These are phyloP conservation scores for Xylariaceae sp. DNA, from an alignment of 2,329 filamentous ascomycete species.

Conservation along the genomic window DNA sequence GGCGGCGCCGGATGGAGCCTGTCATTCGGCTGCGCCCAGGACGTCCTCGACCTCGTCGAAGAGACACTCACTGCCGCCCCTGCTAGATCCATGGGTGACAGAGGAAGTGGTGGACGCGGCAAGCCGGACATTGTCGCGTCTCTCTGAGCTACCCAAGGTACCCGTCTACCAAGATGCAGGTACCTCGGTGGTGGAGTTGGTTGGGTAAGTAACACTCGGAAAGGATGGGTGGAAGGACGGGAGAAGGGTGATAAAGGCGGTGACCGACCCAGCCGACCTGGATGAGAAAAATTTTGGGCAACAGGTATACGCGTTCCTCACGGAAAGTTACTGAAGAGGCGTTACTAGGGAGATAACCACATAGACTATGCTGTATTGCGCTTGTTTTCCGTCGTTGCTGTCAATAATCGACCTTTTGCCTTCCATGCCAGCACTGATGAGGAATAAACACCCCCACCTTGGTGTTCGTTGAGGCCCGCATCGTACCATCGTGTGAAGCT, in stretches of 20 bases:
- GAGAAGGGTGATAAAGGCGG: background rate
- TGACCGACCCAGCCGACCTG: background rate
- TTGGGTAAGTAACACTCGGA: no score
- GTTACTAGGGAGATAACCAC: background rate
- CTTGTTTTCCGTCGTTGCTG: background rate
- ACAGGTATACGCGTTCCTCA: background rate
- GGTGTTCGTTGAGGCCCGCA: no score
- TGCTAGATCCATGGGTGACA: slow-evolving; percentile 30
- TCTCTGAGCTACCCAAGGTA: slow-evolving; percentile 5
- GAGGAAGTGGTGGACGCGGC: slow-evolving; percentile 21
- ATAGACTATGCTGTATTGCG: background rate
- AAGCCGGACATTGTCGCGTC: slow-evolving; percentile 16
- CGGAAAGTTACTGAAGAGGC: background rate
- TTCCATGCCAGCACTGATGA: no score
- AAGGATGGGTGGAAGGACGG: background rate
- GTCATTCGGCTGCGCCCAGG: slow-evolving; percentile 35
- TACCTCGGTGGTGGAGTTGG: no score
- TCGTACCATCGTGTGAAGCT: no score
- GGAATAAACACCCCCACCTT: no score
- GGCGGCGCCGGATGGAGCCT: slow-evolving; percentile 40
- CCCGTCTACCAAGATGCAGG: no score
- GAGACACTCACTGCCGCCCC: slow-evolving; percentile 29
- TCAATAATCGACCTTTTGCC: background rate
- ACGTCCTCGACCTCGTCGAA: slow-evolving; percentile 32
- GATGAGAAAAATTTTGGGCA: background rate